Evolutionary conservation across 1,139 yeast genomes (phyloP).

Genomic region (Yamadazyma atmosphaerica): DNA sequence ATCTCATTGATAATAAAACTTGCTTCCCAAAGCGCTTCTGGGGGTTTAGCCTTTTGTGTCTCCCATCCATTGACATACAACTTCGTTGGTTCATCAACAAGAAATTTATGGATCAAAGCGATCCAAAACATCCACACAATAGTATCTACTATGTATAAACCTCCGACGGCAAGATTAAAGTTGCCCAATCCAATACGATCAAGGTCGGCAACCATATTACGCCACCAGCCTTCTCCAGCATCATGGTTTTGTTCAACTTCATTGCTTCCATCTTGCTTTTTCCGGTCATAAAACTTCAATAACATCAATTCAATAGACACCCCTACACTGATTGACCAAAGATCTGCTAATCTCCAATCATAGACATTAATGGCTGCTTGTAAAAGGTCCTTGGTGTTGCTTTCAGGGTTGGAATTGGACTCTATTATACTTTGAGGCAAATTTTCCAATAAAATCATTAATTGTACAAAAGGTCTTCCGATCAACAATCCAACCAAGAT

Average conservation of each 20-base stretch:
- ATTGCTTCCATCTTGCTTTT: not conserved
- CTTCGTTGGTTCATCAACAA: constrained; percentile 26
- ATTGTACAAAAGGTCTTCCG: constrained; percentile 34
- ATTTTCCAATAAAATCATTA: not conserved
- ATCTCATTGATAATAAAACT: constrained; percentile 8
- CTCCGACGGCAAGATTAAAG: not conserved
- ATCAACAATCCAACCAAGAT: constrained; percentile 33
- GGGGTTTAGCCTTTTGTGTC: too few relatives aligned
- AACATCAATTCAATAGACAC: constrained; percentile 17
- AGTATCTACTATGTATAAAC: constrained; percentile 13
- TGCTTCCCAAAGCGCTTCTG: constrained; percentile 8
- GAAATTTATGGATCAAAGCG: constrained; percentile 22
- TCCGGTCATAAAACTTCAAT: constrained; percentile 13
- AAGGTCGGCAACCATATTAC: not conserved
- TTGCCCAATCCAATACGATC: not conserved
- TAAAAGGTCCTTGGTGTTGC: not conserved
- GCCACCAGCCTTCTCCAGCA: too few relatives aligned
- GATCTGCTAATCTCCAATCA: constrained; percentile 26
- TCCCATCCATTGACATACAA: constrained; percentile 3
- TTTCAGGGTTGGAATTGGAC: not conserved
- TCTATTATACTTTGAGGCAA: not conserved
- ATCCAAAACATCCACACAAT: constrained; percentile 22
- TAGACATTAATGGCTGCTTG: constrained; percentile 5
- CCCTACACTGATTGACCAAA: constrained; percentile 26
- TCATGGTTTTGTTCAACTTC: constrained; percentile 5